A percentile compares a stretch with the other conserved stretches of the same genome.
These are phyloP conservation scores for Neurospora sp. DNA, from an alignment of 2,329 filamentous ascomycete genomes.

Conservation along the genomic window DNA sequence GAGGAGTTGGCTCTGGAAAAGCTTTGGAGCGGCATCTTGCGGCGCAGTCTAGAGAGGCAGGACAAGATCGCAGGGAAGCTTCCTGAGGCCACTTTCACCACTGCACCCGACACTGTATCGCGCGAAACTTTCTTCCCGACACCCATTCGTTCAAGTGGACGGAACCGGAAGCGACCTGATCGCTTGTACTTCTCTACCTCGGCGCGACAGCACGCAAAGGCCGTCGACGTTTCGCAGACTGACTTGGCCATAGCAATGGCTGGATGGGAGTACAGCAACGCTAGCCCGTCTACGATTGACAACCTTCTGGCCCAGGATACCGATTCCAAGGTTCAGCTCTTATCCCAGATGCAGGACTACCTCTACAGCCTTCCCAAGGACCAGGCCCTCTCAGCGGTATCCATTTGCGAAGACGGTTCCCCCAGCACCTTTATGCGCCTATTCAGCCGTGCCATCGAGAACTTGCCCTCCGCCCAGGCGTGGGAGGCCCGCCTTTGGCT, in stretches of 20 bases:
- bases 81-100: not conserved
- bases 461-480: slow-evolving; percentile 21
- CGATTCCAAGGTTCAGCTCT: slow-evolving; percentile 18
- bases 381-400: not conserved
- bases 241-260: not conserved
- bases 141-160: slow-evolving; percentile 1
- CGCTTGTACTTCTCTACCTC: slow-evolving; percentile 15
- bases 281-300: slow-evolving; percentile 2
- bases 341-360: slow-evolving; percentile 17
- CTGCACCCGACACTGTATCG: not conserved
- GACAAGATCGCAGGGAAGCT: slow-evolving; percentile 1
- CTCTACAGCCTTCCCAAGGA: slow-evolving; percentile 12
- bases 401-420: not conserved
- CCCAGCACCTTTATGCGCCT: slow-evolving; percentile 10
- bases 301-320: slow-evolving; percentile 15
- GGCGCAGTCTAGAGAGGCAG: slow-evolving; percentile 15
- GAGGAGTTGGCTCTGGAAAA: slow-evolving; percentile 43
- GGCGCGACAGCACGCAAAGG: slow-evolving; percentile 7
- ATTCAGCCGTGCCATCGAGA: slow-evolving; percentile 19
- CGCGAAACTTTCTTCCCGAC: slow-evolving; percentile 3
- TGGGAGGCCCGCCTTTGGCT: slow-evolving; percentile 26
- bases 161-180: not conserved
- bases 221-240: slow-evolving; percentile 1
- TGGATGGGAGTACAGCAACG: not conserved
- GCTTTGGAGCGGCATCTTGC: slow-evolving; percentile 38